Conservation (phyloP, 768 basidiomycete species). For the Pleurotus eryngii region DNA sequence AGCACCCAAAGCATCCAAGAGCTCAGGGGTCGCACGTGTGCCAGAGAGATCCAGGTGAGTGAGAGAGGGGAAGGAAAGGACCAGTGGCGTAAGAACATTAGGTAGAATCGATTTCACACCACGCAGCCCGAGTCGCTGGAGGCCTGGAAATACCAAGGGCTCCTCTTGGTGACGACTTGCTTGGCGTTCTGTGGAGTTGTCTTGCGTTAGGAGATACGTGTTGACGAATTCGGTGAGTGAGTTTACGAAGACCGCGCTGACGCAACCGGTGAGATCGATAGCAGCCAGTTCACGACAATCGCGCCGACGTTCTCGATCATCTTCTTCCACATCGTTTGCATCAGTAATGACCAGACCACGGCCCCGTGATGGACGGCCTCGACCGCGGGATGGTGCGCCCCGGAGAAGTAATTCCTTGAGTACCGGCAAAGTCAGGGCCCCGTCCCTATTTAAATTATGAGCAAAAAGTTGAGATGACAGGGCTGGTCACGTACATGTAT, state of each 20-base stretch:
- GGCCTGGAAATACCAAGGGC: slow-evolving; percentile 58
- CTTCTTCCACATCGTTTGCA: slow-evolving; percentile 62
- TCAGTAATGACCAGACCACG: slow-evolving; percentile 47
- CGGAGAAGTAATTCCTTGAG: slow-evolving; percentile 89
- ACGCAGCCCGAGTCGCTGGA: slow-evolving; percentile 77
- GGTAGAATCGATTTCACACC: slow-evolving; percentile 78
- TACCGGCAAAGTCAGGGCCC: slow-evolving; percentile 79
- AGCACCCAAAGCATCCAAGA: slow-evolving; percentile 63
- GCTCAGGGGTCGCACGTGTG: slow-evolving; percentile 75
- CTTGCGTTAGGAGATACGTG: slow-evolving; percentile 49
- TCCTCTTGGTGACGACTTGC: slow-evolving; percentile 40
- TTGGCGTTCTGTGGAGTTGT: slow-evolving; percentile 31
- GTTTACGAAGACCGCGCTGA: slow-evolving; percentile 85
- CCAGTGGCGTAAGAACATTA: slow-evolving; percentile 64
- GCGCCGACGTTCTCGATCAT: slow-evolving; percentile 69
- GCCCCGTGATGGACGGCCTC: slow-evolving; percentile 66
- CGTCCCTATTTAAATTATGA: slow-evolving; percentile 40
- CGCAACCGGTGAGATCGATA: slow-evolving; percentile 91
- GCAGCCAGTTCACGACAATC: slow-evolving; percentile 82
- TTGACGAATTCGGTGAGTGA: slow-evolving; percentile 82
- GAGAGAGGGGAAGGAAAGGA: slow-evolving; percentile 79
- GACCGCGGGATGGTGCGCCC: slow-evolving; percentile 65
- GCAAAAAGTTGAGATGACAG: background rate
- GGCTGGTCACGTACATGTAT: slow-evolving; percentile 58
- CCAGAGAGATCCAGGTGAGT: slow-evolving; percentile 91